Percentiles rank a stretch among this genome's conserved stretches.
Conservation (phyloP, 495 filamentous ascomycete genomes). For the Tuber umbilicatum region DNA sequence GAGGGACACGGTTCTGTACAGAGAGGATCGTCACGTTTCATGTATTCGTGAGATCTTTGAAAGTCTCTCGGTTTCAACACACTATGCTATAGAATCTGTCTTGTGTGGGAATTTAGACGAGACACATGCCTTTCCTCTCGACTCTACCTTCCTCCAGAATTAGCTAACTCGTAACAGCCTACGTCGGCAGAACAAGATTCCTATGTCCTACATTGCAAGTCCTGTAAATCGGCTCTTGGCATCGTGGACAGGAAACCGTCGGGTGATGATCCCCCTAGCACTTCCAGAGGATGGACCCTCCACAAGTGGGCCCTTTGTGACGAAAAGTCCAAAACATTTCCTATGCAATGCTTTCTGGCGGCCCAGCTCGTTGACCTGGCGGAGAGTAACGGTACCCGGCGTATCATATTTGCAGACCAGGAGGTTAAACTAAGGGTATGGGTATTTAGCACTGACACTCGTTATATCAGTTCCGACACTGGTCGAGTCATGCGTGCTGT, state of each 20-base stretch:
- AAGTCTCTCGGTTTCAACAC: conserved; percentile 50
- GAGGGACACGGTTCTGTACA: neutral
- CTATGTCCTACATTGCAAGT: conserved; percentile 19
- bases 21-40: neutral
- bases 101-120: conserved; percentile 34
- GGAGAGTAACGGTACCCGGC: conserved; percentile 21
- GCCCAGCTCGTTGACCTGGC: conserved; percentile 20
- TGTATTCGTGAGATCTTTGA: conserved; percentile 43
- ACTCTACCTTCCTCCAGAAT: neutral
- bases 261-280: neutral
- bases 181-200: conserved; percentile 30
- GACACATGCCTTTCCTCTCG: conserved; percentile 25
- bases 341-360: conserved; percentile 41
- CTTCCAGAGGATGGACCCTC: conserved; percentile 24
- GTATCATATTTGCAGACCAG: conserved; percentile 15
- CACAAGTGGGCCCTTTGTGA: conserved; percentile 45
- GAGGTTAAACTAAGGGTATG: conserved; percentile 48
- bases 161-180: conserved; percentile 23
- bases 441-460: conserved; percentile 65
- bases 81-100: conserved; percentile 46
- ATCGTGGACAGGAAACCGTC: conserved; percentile 19
- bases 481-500: conserved; percentile 27
- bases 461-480: conserved; percentile 46
- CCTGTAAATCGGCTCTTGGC: conserved; percentile 29
- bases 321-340: conserved; percentile 47